Conservation (phyloP, 306 rosid genomes). For the Vigna reflexopilosa region DNA sequence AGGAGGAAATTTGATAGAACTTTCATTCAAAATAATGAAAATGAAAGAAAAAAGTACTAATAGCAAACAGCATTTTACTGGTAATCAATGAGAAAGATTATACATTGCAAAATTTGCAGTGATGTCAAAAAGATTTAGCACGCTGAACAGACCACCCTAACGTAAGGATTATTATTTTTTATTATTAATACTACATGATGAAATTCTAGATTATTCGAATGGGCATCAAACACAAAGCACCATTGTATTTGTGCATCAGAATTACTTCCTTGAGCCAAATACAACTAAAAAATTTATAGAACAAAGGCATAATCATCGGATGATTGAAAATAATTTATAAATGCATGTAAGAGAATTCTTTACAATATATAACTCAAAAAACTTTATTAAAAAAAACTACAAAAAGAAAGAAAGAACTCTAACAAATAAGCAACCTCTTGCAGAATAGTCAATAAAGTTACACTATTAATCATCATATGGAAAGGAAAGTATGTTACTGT, state of each 20-base stretch:
- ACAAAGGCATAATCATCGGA: conserved; percentile 13
- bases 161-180: not conserved
- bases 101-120: conserved; percentile 14
- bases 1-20: conserved; percentile 12
- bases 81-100: conserved; percentile 18
- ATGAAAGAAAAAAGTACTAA: conserved; percentile 2
- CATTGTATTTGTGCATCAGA: conserved; percentile 6
- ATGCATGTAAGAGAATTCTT: conserved; percentile 7
- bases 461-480: conserved; percentile 19
- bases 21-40: conserved; percentile 36
- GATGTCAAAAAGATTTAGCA: conserved; percentile 35
- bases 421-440: conserved; percentile 5
- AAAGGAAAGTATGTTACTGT: conserved; percentile 16
- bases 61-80: not conserved
- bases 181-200: conserved; percentile 13
- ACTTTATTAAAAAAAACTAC: conserved; percentile 8
- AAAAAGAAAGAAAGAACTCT: not conserved
- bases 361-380: conserved; percentile 11
- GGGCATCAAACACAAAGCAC: conserved; percentile 29
- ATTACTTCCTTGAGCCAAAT: conserved; percentile 31
- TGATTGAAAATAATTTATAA: conserved; percentile 20
- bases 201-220: conserved; percentile 20
- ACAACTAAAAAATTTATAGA: not conserved
- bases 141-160: conserved; percentile 24
- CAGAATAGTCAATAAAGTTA: conserved; percentile 10